Base-by-base conservation (phyloP, 352 stramenopile species). In the Phytophthora citricola region DNA sequence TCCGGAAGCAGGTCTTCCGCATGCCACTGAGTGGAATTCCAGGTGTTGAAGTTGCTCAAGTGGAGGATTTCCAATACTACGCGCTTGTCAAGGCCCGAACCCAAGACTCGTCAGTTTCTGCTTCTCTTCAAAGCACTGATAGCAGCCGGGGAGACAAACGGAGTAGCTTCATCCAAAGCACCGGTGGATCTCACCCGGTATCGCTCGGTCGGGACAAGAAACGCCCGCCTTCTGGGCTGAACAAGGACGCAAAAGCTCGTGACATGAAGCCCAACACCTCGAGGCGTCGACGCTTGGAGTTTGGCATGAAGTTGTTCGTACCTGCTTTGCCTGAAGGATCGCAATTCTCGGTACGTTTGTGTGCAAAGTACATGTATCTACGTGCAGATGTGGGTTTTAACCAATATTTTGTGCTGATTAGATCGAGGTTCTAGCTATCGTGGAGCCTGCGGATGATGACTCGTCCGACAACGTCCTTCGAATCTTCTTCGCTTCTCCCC, bases 41-140 rank as follows among this genome's bases (percentile, higher is more conserved):
- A 7, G 70, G 69, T 11, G 66, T 87, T 20, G 68, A 90, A 34
- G 69, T 85, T 6, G 73, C 70, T 8, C 63, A 70, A 27, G 57
- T 91, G 4, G 73, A 85, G 48, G 78, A 90, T 55, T 90, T 79
- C 49, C 80, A 91, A 45, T 91, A 90, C 66, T 76, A 90, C 51
- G 58, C 69, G 2, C 67, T 91, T 12, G 58, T 76, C 10, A 55
- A 64, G 14, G n/a, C 46, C 39, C 59, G 62, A 40, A 58, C 15
- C 20, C 24, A 56, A 47, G 58, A 40, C 14, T 6, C 32, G 14
- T 2, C 49, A 4, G 4, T 27, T 32, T 41, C 52, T 46, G 26
- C 54, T 32, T 20, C 27, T 27, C 44, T 32, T 39, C 46, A 65
- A 2, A 22, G 43, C 4, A 64, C 31, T 40, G 55, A 71, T 27